A percentile compares a stretch with the other conserved stretches of the same genome.
These are phyloP conservation scores for Stephanodiscus minutulus DNA, from an alignment of 108 stramenopile genomes.

Conservation along the genomic window DNA sequence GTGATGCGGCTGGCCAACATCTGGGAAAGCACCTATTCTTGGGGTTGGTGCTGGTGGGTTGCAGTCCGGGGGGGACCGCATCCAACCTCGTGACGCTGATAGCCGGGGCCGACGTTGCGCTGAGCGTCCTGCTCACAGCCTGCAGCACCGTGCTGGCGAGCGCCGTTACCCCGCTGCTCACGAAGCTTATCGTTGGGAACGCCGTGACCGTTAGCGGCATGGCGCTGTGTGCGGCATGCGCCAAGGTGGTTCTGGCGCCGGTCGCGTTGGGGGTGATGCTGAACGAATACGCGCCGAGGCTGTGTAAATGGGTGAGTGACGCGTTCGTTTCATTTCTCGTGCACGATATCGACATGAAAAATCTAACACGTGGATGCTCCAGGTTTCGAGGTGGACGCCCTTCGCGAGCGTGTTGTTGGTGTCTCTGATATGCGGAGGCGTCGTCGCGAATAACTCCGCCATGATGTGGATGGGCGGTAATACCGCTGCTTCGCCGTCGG, in stretches of 20 bases:
- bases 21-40: constrained; percentile 61
- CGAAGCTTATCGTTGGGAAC: constrained; percentile 81
- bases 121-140: constrained; percentile 86
- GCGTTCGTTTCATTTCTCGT: constrained; percentile 50
- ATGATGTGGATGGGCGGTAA: constrained; percentile 39
- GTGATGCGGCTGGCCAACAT: constrained; percentile 32
- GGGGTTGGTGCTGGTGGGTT: constrained; percentile 82
- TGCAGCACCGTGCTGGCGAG: constrained; percentile 90
- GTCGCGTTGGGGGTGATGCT: constrained; percentile 86
- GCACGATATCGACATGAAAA: constrained; percentile 14
- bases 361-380: not conserved
- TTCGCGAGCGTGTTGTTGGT: constrained; percentile 88
- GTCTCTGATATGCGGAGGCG: constrained; percentile 90
- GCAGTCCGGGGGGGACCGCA: constrained; percentile 93
- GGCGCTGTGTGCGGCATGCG: constrained; percentile 72
- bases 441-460: constrained; percentile 82
- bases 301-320: constrained; percentile 49
- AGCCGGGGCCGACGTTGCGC: constrained; percentile 94
- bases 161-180: constrained; percentile 82
- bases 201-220: constrained; percentile 69
- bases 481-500: constrained; percentile 7
- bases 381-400: constrained; percentile 75
- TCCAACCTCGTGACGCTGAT: constrained; percentile 92
- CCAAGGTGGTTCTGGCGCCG: constrained; percentile 88
- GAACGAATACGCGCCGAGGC: constrained; percentile 64